phyloP scores from a whole-genome alignment of 768 basidiomycete genomes.

The Kwoniella newhampshirensis region DNA sequence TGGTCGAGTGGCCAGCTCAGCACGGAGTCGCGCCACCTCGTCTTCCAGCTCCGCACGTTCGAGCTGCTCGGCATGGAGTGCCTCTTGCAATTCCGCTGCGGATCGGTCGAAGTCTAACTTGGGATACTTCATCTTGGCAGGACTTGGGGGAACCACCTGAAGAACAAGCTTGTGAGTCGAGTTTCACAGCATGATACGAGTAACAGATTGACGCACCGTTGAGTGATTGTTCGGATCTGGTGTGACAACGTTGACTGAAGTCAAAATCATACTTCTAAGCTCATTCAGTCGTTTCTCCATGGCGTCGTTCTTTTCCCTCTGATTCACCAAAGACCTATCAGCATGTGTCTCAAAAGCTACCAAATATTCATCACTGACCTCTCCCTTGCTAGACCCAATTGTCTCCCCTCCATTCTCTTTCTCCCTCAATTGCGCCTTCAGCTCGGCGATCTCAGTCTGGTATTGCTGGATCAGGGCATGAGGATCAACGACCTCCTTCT shows the following conservation, averaged over 20 bases:
- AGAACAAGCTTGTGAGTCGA: not conserved
- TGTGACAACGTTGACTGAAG: constrained; percentile 70
- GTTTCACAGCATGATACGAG: not conserved
- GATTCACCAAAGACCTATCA: not conserved
- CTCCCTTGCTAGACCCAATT: constrained; percentile 1
- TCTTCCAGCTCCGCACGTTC: constrained; percentile 76
- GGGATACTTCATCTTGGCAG: constrained; percentile 70
- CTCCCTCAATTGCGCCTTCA: constrained; percentile 62
- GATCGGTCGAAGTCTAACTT: constrained; percentile 69
- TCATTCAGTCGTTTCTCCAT: constrained; percentile 47
- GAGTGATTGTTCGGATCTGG: constrained; percentile 47
- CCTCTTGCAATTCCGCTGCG: constrained; percentile 87
- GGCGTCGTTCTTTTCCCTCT: constrained; percentile 36
- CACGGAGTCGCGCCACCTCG: constrained; percentile 81
- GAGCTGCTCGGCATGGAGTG: constrained; percentile 72
- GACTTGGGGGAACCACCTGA: constrained; percentile 67
- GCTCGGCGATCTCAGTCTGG: constrained; percentile 87
- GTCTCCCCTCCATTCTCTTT: constrained; percentile 54
- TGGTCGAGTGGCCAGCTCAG: constrained; percentile 70
- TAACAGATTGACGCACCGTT: constrained; percentile 52
- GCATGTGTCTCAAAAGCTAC: not conserved
- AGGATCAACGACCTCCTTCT: constrained; percentile 90
- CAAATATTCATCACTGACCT: constrained; percentile 13
- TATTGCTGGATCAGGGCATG: constrained; percentile 92
- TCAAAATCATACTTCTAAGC: constrained; percentile 56